Base-by-base conservation (phyloP, 1,284 basidiomycete species). In the Cutaneotrichosporon curvatum region DNA sequence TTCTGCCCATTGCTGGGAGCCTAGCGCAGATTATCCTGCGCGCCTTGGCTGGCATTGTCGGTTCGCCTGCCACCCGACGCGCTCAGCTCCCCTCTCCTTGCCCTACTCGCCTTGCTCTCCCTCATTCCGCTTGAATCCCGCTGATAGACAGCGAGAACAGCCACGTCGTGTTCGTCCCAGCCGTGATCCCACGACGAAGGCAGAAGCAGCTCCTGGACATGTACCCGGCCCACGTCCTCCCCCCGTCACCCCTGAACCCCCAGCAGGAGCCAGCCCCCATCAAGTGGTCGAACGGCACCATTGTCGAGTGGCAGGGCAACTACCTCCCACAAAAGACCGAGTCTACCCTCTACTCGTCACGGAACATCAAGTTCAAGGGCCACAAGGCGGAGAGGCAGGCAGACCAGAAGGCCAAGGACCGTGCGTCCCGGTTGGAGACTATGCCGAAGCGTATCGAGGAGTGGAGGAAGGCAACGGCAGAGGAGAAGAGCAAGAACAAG, bases 381-480 rank as follows among this genome's bases (percentile, higher is more conserved):
- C 60, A 65, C 39, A 65, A 60, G 50, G 55, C 60, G 45, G 68
- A 71, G 54, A 50, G 69, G 38, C 55, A 62, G 40, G 53, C 47
- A 23, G 39, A 48, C 21, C 53, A 43, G 28, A 55, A 57, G 43
- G 40, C 53, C 45, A 44, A 55, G 38, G 65, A 68, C 48, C 59
- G 59, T 20, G 45, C 57, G 43, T 57, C 57, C 18, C 56, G 68
- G 39, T 42, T 71, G 55, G 58, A 50, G 16, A 57, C 60, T 0
- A 71, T 71, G 69, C 65, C 62, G 30, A 62, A 67, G 58, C 51
- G 68, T 38, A 60, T 71, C 46, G 57, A 37, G n/a, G 61, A 60
- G 4, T 71, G 68, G 68, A 62, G 56, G 47, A 56, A 62, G 61
- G 68, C 67, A 48, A 30, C 18, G 10, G 41, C 33, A 19, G 41